Evolutionary conservation across 371 early-diverging fungal genomes (phyloP), one percentile per base, ranked within the genome.

Genomic region (Mortierella sp.): DNA sequence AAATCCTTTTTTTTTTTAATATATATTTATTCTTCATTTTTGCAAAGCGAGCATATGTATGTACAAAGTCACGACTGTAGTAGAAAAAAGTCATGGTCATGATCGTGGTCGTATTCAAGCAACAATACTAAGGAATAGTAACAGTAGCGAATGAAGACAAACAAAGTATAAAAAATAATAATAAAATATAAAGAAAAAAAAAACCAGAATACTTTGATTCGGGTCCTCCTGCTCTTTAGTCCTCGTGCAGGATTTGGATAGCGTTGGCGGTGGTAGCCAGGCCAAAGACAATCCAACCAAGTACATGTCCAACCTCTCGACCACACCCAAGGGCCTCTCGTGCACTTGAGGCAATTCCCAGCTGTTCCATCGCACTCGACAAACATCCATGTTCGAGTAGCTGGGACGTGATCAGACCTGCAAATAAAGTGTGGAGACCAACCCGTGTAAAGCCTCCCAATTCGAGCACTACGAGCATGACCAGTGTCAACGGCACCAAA

Each of bases 401-500:
- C 47, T 79, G 79, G n/a, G 73, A 65, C 6, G 63, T 57, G 2
- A 79, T 47, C 18, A 79, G 52, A 3, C 79, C 73, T 14, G 59
- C 25, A 62, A 79, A 79, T 29, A 79, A 66, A 3, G 70, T 18
- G 29, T 79, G 79, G 25, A 79, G 58, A 1, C 62, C 79, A 0
- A 66, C 67, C 2, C 73, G 72, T 18, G 73, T 66, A 47, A 79
- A 72, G 18, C 79, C 79, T 1, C 58, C 57, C 5, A 79, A 67
- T 11, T 79, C 79, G 50, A 79, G 56, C 30, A 72, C 60, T 15
- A 72, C 52, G 1, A 72, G 37, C 19, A 79, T 56, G 9, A 69
- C 60, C 55, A 79, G 25, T 14, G 72, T 66, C 15, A 79, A 56
- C 6, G 79, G 79, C 7, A 79, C 59, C 4, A 68, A 14, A 11